These are phyloP conservation scores for Graphilbum fragrans DNA, from an alignment of 2,329 filamentous ascomycete genomes.

Conservation along the genomic window DNA sequence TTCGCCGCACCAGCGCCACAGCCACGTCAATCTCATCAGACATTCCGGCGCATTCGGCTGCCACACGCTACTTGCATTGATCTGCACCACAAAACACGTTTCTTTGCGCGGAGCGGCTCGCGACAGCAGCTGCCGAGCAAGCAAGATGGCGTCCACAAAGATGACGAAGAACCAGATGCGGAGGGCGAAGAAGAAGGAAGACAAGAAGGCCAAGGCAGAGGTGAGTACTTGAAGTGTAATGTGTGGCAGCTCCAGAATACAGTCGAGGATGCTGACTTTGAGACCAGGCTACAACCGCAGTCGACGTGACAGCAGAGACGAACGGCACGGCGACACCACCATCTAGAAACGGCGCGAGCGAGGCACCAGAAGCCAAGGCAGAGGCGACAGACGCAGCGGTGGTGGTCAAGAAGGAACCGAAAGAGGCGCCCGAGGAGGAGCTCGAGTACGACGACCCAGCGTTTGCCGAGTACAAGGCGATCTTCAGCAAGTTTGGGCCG, in stretches of 20 bases:
- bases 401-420: conserved; percentile 24
- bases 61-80: too few species aligned
- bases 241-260: neutral
- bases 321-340: too few species aligned
- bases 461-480: conserved; percentile 70
- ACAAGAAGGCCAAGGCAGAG: conserved; percentile 56
- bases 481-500: conserved; percentile 70
- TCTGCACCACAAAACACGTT: too few species aligned
- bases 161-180: conserved; percentile 90
- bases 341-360: neutral
- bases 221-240: conserved; percentile 18
- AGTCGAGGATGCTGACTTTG: neutral
- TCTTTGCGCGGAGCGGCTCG: neutral
- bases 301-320: neutral
- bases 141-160: conserved; percentile 53
- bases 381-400: conserved; percentile 18
- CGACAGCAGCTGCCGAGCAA: neutral
- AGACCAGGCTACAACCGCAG: neutral
- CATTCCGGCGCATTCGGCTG: too few species aligned
- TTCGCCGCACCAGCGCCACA: too few species aligned
- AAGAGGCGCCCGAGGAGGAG: too few species aligned
- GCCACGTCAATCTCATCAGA: too few species aligned
- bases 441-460: conserved; percentile 58
- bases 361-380: conserved; percentile 10
- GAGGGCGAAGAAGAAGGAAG: conserved; percentile 87